A percentile compares a stretch with the other conserved stretches of the same genome.
Evolutionary conservation across 1,284 basidiomycete species (phyloP).

Genomic region (Spongispora temasekensis): DNA sequence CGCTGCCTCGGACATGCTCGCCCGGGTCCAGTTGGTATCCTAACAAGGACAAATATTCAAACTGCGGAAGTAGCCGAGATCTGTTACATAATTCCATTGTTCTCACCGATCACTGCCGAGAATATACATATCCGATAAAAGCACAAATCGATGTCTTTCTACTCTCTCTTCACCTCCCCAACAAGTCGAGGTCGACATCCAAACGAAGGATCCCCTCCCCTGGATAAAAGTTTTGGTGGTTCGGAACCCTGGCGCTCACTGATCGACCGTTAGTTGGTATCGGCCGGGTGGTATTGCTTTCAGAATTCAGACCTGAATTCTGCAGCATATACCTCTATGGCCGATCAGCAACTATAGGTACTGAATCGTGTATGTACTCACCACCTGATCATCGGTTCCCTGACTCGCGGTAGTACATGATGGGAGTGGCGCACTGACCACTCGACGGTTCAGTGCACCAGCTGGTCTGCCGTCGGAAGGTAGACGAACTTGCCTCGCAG

Average conservation of each 20-base stretch:
- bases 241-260: conserved; percentile 13
- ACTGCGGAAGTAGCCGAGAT: too few species aligned
- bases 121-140: too few species aligned
- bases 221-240: conserved; percentile 6
- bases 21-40: too few species aligned
- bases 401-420: background rate
- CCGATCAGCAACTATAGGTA: conserved; percentile 1
- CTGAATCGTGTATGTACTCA: conserved; percentile 3
- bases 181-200: conserved; percentile 2
- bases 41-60: conserved; percentile 28
- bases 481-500: too few species aligned
- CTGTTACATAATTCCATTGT: too few species aligned
- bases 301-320: conserved; percentile 7
- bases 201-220: conserved; percentile 19
- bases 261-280: conserved; percentile 10
- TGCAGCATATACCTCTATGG: conserved; percentile 11
- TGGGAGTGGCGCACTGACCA: conserved; percentile 10
- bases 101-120: too few species aligned
- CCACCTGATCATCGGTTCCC: conserved; percentile 12
- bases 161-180: background rate
- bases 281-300: conserved; percentile 1
- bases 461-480: background rate
- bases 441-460: conserved; percentile 11
- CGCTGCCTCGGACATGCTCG: conserved; percentile 16
- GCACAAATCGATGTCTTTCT: conserved; percentile 9